A percentile compares a stretch with the other conserved stretches of the same genome.
phyloP scores from a whole-genome alignment of 805 yeast species.

The Blastobotrys peoriensis region DNA sequence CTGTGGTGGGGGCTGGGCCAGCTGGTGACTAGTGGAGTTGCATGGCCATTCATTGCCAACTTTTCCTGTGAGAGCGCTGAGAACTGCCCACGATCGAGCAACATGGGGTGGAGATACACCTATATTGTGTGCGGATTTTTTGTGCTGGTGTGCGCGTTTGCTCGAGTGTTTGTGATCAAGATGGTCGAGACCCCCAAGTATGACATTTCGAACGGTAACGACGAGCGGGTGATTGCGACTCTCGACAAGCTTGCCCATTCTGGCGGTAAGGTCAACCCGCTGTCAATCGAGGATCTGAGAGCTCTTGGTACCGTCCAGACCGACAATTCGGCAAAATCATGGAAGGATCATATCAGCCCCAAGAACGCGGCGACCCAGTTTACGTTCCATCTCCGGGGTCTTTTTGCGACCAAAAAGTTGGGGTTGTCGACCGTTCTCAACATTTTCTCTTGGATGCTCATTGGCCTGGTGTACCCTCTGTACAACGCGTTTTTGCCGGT shows the following conservation, averaged over 20 bases:
- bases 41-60: constrained; percentile 52
- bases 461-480: constrained; percentile 53
- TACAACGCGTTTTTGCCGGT: constrained; percentile 51
- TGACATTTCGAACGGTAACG: constrained; percentile 46
- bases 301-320: constrained; percentile 36
- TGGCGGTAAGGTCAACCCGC: constrained; percentile 35
- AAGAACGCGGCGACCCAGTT: no score
- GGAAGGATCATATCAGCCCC: constrained; percentile 12
- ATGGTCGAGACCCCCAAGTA: constrained; percentile 54
- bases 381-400: constrained; percentile 32
- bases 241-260: constrained; percentile 43
- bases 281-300: constrained; percentile 44
- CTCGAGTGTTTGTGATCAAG: constrained; percentile 40
- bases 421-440: constrained; percentile 41
- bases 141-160: constrained; percentile 43
- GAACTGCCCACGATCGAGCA: constrained; percentile 42
- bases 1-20: constrained; percentile 60
- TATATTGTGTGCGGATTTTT: constrained; percentile 50
- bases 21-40: constrained; percentile 43
- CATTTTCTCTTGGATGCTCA: constrained; percentile 47
- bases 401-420: constrained; percentile 42
- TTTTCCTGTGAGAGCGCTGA: constrained; percentile 40
- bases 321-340: constrained; percentile 16
- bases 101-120: constrained; percentile 59
- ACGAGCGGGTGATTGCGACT: constrained; percentile 42